phyloP scores from a whole-genome alignment of 768 basidiomycete species.

The Heimioporus sp. region DNA sequence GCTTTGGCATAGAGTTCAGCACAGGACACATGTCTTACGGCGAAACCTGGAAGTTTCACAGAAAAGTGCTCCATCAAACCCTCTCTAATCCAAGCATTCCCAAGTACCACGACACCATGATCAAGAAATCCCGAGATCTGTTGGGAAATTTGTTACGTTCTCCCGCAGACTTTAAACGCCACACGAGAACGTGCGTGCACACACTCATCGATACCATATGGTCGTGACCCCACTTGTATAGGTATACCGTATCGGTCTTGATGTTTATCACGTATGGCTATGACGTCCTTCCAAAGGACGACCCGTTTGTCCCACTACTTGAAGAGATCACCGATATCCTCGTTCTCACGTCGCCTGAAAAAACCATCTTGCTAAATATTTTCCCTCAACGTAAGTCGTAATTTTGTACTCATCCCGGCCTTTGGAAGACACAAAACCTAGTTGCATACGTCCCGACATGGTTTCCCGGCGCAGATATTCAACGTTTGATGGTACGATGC shows the following conservation, averaged over 20 bases:
- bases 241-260: conserved; percentile 17
- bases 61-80: conserved; percentile 14
- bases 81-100: conserved; percentile 9
- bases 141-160: conserved; percentile 10
- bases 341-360: conserved; percentile 17
- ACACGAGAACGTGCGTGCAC: conserved; percentile 21
- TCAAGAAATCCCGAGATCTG: conserved; percentile 4
- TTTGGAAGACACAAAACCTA: conserved; percentile 1
- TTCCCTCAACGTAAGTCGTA: conserved; percentile 20
- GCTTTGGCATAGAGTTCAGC: conserved; percentile 24
- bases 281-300: conserved; percentile 15
- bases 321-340: conserved; percentile 8
- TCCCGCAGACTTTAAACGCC: conserved; percentile 12
- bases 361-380: conserved; percentile 11
- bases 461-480: conserved; percentile 15
- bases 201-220: neutral
- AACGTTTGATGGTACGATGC: conserved; percentile 8
- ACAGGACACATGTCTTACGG: conserved; percentile 18
- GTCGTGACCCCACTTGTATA: neutral
- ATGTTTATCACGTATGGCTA: conserved; percentile 22
- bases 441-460: conserved; percentile 20
- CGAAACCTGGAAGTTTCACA: conserved; percentile 15
- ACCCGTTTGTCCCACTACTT: conserved; percentile 14
- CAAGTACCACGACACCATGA: conserved; percentile 12
- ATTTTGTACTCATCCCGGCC: neutral